These are phyloP conservation scores for Entelexis paramagnoliae DNA, from an alignment of 1,139 yeast genomes.

Conservation along the genomic window DNA sequence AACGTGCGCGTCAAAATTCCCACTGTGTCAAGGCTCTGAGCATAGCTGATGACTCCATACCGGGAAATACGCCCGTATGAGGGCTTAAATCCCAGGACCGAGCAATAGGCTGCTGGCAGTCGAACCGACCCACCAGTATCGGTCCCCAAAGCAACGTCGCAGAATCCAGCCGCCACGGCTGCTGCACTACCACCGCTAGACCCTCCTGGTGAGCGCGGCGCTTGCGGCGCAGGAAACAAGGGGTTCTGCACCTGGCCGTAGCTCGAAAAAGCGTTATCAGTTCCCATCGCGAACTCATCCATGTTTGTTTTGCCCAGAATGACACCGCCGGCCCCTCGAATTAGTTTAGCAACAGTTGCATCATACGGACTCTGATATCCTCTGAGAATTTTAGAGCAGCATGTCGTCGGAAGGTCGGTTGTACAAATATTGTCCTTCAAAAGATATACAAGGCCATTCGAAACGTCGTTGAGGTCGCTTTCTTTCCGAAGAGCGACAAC, in stretches of 20 bases:
- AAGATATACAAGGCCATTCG: conserved; percentile 33
- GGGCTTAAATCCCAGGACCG: conserved; percentile 80
- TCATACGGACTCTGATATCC: conserved; percentile 66
- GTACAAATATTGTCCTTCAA: conserved; percentile 77
- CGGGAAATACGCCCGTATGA: conserved; percentile 84
- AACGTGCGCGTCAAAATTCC: conserved; percentile 59
- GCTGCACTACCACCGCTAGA: conserved; percentile 97
- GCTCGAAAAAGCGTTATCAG: conserved; percentile 41
- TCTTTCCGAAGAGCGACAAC: conserved; percentile 25
- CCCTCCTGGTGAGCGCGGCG: conserved; percentile 60
- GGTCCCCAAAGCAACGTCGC: conserved; percentile 70
- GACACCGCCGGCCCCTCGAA: conserved; percentile 41
- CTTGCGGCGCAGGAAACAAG: conserved; percentile 26
- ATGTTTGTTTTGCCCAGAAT: conserved; percentile 80
- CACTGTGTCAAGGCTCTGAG: conserved; percentile 90
- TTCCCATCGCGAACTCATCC: conserved; percentile 98
- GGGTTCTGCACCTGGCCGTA: conserved; percentile 71
- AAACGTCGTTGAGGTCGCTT: conserved; percentile 22
- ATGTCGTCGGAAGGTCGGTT: conserved; percentile 53
- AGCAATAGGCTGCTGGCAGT: conserved; percentile 81
- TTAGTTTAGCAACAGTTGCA: conserved; percentile 56
- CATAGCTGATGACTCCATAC: conserved; percentile 86
- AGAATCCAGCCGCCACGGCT: conserved; percentile 54
- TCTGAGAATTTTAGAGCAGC: conserved; percentile 55
- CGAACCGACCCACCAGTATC: conserved; percentile 97